Base-by-base conservation (phyloP, 371 early-diverging fungal species). In the Mucor indicus region DNA sequence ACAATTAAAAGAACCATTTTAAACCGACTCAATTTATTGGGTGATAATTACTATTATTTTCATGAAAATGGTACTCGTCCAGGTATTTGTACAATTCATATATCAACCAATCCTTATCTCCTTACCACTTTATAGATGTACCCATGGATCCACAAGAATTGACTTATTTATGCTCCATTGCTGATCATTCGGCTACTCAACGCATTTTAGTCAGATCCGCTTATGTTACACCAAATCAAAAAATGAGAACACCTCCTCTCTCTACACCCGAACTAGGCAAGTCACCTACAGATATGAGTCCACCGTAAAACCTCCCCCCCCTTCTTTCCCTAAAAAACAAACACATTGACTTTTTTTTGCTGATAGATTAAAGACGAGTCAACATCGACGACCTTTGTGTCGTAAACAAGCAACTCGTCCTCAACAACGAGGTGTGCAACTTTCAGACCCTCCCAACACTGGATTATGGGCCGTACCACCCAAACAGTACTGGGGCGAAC, bases 401-500 rank as follows among this genome's bases (percentile, higher is more conserved):
- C 42, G 48, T 50, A 48, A 70, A 61, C 37, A 57, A 56, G 44
- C 55, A 2, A 47, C 30, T 20, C 44, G 44, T 35, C 42, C 51
- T 5, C 25, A 41, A 22, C 32, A 29, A 41, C 9, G 36, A 44
- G 69, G 72, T 13, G 46, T 68, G 2, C 66, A 68, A 38, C 48
- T 67, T 12, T 60, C 61, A 11, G 72, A 68, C 29, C 69, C 72
- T 17, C 67, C 67, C 21, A 47, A 54, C 15, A 15, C 23, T 42
- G 54, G 49, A 13, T 40, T 63, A 21, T 63, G 63, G 64, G 67
- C 69, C 9, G 53, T 64, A 11, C 59, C 62, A 7, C 69, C 64
- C 10, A 50, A 50, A 23, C 49, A 46, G 7, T 81, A 72, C 47
- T 85, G 86, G 86, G 80, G 81, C 4, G 87, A 83, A 41, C 78